Percentiles rank a stretch among this genome's conserved stretches.
These are phyloP conservation scores for Kuraishia ogatae DNA, from an alignment of 805 yeast genomes.

Conservation along the genomic window DNA sequence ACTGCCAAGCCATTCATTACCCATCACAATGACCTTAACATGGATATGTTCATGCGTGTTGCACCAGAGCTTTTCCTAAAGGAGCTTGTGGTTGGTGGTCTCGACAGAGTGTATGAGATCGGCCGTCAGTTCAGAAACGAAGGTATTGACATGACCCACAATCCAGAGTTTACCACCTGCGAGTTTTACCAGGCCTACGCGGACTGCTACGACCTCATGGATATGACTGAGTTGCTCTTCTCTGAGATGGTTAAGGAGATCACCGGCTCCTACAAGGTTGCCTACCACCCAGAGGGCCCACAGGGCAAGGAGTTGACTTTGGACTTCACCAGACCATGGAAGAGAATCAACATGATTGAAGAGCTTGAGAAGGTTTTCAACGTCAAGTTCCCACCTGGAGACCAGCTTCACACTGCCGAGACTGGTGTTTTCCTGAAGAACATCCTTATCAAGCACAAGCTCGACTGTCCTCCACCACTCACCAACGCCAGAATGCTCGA, in stretches of 20 bases:
- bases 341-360: constrained; percentile 95
- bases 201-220: constrained; percentile 93
- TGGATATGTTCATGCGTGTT: constrained; percentile 96
- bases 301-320: constrained; percentile 70
- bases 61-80: constrained; percentile 97
- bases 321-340: constrained; percentile 96
- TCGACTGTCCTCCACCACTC: constrained; percentile 83
- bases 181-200: constrained; percentile 98
- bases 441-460: constrained; percentile 65
- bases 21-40: constrained; percentile 92
- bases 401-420: constrained; percentile 87
- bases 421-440: constrained; percentile 85
- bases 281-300: constrained; percentile 92
- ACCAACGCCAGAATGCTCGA: constrained; percentile 99
- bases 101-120: constrained; percentile 96
- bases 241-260: constrained; percentile 96
- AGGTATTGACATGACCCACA: constrained; percentile 97
- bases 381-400: constrained; percentile 93
- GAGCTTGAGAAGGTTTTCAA: constrained; percentile 81
- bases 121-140: constrained; percentile 99
- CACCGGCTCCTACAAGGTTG: constrained; percentile 79
- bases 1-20: constrained; percentile 97
- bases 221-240: constrained; percentile 84
- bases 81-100: constrained; percentile 96
- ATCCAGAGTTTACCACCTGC: constrained; percentile 98